Percentiles rank a stretch among this genome's conserved stretches.
These are phyloP conservation scores for Dentipellis sp. DNA, from an alignment of 768 basidiomycete genomes.

Conservation along the genomic window DNA sequence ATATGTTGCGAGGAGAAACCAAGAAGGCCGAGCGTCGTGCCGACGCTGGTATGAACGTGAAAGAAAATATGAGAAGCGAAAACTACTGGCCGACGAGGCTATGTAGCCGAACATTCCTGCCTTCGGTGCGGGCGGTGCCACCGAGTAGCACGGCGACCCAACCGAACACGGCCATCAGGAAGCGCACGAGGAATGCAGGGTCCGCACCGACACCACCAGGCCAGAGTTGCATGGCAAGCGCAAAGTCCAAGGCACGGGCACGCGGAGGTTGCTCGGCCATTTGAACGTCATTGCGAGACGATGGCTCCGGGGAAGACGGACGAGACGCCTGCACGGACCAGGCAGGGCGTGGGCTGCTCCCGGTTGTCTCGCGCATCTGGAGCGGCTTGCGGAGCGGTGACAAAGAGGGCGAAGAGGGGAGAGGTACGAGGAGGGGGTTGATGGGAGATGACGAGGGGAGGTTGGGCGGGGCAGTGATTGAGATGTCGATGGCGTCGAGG, in stretches of 20 bases:
- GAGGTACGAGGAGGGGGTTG: slow-evolving; percentile 14
- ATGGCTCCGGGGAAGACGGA: neutral
- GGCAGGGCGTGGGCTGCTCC: slow-evolving; percentile 1
- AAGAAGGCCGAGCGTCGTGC: too few species aligned
- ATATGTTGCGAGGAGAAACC: neutral
- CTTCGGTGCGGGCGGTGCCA: slow-evolving; percentile 1
- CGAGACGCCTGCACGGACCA: slow-evolving; percentile 5
- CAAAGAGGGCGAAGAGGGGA: slow-evolving; percentile 11
- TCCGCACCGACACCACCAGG: slow-evolving; percentile 67
- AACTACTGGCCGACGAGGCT: neutral
- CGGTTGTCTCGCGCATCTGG: neutral
- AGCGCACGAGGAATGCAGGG: slow-evolving; percentile 71
- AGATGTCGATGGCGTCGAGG: neutral
- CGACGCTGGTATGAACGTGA: neutral
- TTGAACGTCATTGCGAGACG: slow-evolving; percentile 5
- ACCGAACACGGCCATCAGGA: slow-evolving; percentile 72
- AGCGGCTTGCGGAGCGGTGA: slow-evolving; percentile 17
- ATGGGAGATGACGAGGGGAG: slow-evolving; percentile 5
- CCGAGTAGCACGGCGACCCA: slow-evolving; percentile 58
- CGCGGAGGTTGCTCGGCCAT: slow-evolving; percentile 25
- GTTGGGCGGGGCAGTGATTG: neutral
- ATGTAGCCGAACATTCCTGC: neutral
- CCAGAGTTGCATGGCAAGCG: slow-evolving; percentile 70
- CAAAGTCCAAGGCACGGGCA: slow-evolving; percentile 44
- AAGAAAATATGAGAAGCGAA: neutral